Evolutionary conservation across 2,329 filamentous ascomycete species (phyloP).

Genomic region (Colletotrichum sp.): DNA sequence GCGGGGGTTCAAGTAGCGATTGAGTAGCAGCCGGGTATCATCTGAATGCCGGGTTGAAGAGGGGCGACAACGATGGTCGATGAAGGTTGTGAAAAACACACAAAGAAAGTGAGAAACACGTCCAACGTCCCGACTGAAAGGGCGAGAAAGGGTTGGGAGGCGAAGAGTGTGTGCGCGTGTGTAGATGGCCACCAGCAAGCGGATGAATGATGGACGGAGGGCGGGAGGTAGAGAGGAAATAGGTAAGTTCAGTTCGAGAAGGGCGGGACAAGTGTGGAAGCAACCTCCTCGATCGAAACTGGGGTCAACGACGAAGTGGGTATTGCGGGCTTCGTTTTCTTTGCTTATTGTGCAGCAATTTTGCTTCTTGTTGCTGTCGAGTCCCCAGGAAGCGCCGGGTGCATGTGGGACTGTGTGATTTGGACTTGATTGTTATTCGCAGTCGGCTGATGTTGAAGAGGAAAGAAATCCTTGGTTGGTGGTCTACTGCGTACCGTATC

Average conservation of each 20-base stretch:
- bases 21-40: background rate
- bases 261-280: background rate
- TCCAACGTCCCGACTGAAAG: background rate
- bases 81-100: background rate
- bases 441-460: conserved; percentile 11
- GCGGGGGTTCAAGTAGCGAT: background rate
- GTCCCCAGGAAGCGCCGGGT: conserved; percentile 3
- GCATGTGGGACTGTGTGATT: background rate
- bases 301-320: background rate
- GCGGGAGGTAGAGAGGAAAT: background rate
- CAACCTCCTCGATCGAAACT: background rate
- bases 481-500: background rate
- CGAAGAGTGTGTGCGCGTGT: background rate
- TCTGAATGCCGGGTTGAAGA: background rate
- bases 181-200: background rate
- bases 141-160: background rate
- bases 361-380: background rate
- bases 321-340: background rate
- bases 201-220: background rate
- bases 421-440: background rate
- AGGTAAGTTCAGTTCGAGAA: background rate
- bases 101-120: background rate
- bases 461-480: background rate
- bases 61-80: background rate
- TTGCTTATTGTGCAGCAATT: background rate